Percentiles rank a stretch among this genome's conserved stretches.
Conservation (phyloP, 768 basidiomycete species). For the Pisolithus sp. region DNA sequence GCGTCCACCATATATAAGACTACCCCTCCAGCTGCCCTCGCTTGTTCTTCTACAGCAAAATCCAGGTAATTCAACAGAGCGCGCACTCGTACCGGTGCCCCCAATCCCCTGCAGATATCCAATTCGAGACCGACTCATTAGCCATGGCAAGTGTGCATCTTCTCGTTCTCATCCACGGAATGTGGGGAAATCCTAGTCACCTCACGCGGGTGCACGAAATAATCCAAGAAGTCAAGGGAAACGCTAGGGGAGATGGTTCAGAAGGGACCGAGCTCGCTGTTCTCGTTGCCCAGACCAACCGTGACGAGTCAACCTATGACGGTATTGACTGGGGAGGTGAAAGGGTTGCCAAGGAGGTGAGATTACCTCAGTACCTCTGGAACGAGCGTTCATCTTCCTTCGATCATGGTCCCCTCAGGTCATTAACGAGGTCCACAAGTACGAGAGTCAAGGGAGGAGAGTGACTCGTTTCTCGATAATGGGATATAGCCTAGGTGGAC, state of each 20-base stretch:
- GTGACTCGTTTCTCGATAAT: conserved; percentile 68
- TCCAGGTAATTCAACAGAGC: neutral
- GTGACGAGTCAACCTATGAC: conserved; percentile 67
- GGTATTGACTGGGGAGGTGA: conserved; percentile 83
- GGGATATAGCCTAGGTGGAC: conserved; percentile 79
- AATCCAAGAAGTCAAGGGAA: conserved; percentile 38
- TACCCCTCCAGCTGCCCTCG: no score
- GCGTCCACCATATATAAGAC: no score
- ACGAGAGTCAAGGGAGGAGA: conserved; percentile 45
- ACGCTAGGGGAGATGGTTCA: conserved; percentile 17
- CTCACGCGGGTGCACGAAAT: conserved; percentile 53
- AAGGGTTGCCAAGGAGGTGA: conserved; percentile 72
- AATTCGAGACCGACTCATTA: neutral
- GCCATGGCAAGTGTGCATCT: conserved; percentile 32
- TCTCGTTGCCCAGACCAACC: conserved; percentile 59
- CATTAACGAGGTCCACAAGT: conserved; percentile 43
- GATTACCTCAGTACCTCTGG: neutral
- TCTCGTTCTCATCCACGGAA: conserved; percentile 49
- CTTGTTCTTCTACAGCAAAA: no score
- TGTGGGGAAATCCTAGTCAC: conserved; percentile 77
- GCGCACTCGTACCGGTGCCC: no score
- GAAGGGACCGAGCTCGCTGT: conserved; percentile 47
- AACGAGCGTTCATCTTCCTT: neutral
- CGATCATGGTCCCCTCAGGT: conserved; percentile 35
- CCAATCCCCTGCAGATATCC: no score